phyloP scores from a whole-genome alignment of 371 early-diverging fungal species.

The Actinomucor elegans region DNA sequence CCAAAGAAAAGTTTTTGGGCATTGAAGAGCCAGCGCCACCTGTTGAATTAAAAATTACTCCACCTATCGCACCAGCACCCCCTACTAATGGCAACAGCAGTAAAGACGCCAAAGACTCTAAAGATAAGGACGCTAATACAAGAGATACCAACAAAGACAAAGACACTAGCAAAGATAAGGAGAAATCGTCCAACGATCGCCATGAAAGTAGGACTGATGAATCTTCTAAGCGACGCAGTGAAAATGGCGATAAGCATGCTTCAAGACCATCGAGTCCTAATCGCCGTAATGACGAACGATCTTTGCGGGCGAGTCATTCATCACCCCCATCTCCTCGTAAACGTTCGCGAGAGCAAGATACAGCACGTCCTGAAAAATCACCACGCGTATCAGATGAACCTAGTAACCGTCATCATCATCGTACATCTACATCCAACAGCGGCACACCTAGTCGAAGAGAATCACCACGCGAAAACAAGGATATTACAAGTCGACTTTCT shows the following conservation, averaged over 20 bases:
- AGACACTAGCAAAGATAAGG: no score
- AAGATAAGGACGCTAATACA: no score
- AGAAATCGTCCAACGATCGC: not conserved
- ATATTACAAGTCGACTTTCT: not conserved
- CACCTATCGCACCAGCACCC: not conserved
- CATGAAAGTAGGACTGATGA: not conserved
- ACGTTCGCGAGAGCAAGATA: constrained; percentile 10
- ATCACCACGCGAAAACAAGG: constrained; percentile 11
- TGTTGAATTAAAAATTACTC: constrained; percentile 11
- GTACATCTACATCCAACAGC: not conserved
- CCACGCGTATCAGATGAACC: not conserved
- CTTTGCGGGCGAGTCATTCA: not conserved
- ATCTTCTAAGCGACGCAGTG: not conserved
- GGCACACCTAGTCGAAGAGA: not conserved
- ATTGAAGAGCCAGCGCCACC: constrained; percentile 13
- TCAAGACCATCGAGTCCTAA: not conserved
- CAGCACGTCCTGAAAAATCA: not conserved
- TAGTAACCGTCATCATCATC: constrained; percentile 7
- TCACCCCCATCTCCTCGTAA: not conserved
- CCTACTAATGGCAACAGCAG: not conserved
- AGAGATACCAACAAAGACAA: no score
- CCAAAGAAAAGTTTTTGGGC: constrained; percentile 34
- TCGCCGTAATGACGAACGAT: constrained; percentile 8
- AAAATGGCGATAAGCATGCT: constrained; percentile 2
- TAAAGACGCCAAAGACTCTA: not conserved